phyloP scores from a whole-genome alignment of 768 basidiomycete species.

The Panus rudis region DNA sequence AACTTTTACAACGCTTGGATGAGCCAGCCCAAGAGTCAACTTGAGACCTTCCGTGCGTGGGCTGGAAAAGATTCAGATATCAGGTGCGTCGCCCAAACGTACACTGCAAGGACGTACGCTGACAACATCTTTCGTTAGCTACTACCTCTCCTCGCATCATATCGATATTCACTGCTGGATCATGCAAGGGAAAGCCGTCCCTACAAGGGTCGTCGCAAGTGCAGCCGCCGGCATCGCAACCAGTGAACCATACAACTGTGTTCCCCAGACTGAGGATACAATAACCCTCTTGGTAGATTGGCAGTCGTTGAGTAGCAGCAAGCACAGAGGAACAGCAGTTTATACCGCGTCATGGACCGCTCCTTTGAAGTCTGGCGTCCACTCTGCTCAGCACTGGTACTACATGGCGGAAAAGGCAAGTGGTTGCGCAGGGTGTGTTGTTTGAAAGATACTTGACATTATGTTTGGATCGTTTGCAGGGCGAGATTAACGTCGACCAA shows the following conservation, averaged over 20 bases:
- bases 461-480: slow-evolving; percentile 35
- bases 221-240: slow-evolving; percentile 90
- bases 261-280: slow-evolving; percentile 84
- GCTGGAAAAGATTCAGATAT: slow-evolving; percentile 93
- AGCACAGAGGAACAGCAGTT: slow-evolving; percentile 78
- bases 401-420: slow-evolving; percentile 87
- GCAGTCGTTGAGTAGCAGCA: slow-evolving; percentile 71
- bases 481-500: slow-evolving; percentile 89
- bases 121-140: slow-evolving; percentile 34
- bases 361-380: slow-evolving; percentile 82
- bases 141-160: slow-evolving; percentile 94
- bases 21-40: slow-evolving; percentile 93
- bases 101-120: background rate
- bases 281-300: slow-evolving; percentile 94
- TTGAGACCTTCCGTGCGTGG: slow-evolving; percentile 94
- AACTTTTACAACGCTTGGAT: slow-evolving; percentile 98
- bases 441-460: background rate
- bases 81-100: slow-evolving; percentile 39
- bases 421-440: background rate
- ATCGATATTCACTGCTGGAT: slow-evolving; percentile 88
- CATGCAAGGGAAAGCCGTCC: slow-evolving; percentile 65
- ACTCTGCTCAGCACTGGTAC: slow-evolving; percentile 89
- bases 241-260: slow-evolving; percentile 81
- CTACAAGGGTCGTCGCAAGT: slow-evolving; percentile 84
- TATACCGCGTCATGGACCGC: slow-evolving; percentile 96